Base-by-base conservation (phyloP, 345 rosid genomes). In the Mangifera indica region DNA sequence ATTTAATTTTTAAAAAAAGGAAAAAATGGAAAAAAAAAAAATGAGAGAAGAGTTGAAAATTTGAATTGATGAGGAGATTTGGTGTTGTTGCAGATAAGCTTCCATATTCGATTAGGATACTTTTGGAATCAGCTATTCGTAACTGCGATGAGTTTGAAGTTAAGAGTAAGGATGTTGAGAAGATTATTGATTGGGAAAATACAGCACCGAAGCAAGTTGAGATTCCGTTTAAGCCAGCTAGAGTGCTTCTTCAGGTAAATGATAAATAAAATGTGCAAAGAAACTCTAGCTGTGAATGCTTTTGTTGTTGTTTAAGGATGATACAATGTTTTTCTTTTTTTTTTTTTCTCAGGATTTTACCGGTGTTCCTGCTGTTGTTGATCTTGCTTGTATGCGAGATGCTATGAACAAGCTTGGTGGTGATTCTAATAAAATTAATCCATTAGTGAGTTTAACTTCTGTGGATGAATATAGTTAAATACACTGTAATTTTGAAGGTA, bases 341-440 rank as follows among this genome's bases (percentile, higher is more conserved):
- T 62, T 53, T 60, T 54, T 29, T 20, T 55, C 29, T 63, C 79
- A 89, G 95, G 92, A 89, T 80, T 84, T 86, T 66, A 89, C 95
- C 74, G 95, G 95, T 56, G 95, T 89, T 46, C 95, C 95, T 63
- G 95, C 95, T 78, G 92, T 89, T 77, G 95, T 89, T 73, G 95
- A 89, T 74, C 92, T 89, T 49, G 95, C 95, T 24, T 87, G 95
- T 76, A 89, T 89, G 95, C 85, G 95, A 32, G 92, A 89, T 81
- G 92, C 95, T 4, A 89, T 89, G 92, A 89, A 87, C 77, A 83
- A 63, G 51, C 92, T 89, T 12, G 86, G 90, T 25, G 88, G 90
- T 52, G 89, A 89, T 78, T 83, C 92, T 22, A 78, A 82, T 74
- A 87, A 87, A 71, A 89, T 89, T 73, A 89, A 89, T 51, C 95